Percentiles rank a stretch among this genome's conserved stretches.
phyloP scores from a whole-genome alignment of 2,329 filamentous ascomycete species.

The Aspergillus ochraceoroseus region DNA sequence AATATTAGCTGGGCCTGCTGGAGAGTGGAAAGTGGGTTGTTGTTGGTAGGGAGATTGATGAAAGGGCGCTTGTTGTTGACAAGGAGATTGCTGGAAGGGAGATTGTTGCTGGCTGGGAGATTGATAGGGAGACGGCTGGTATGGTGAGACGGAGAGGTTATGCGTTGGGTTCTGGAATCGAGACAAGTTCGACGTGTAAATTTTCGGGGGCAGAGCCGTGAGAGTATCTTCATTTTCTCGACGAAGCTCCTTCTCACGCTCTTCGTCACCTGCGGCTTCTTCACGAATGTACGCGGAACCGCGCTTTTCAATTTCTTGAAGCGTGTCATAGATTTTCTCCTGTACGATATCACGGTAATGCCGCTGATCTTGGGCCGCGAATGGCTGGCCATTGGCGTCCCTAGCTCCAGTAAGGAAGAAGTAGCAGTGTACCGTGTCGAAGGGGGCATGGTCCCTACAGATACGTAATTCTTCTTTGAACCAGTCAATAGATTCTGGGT shows the following conservation, averaged over 20 bases:
- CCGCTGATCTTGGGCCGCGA: conserved; percentile 39
- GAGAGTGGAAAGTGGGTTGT: conserved; percentile 5
- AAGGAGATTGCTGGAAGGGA: conserved; percentile 1
- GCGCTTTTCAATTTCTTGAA: conserved; percentile 80
- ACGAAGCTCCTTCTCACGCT: conserved; percentile 73
- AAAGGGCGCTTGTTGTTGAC: conserved; percentile 10
- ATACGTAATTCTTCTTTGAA: conserved; percentile 92
- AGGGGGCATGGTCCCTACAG: conserved; percentile 81
- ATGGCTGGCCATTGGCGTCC: conserved; percentile 41
- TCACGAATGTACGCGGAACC: conserved; percentile 78
- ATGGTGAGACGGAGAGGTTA: conserved; percentile 14
- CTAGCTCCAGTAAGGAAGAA: conserved; percentile 86
- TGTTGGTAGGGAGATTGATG: conserved; percentile 3
- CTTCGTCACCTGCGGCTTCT: conserved; percentile 71
- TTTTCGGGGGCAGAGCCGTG: conserved; percentile 63
- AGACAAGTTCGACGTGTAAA: conserved; percentile 8
- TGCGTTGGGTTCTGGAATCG: conserved; percentile 4
- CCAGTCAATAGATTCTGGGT: conserved; percentile 93
- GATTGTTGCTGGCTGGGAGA: conserved; percentile 1
- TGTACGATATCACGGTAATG: conserved; percentile 72
- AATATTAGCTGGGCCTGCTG: conserved; percentile 12
- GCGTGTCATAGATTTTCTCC: conserved; percentile 80
- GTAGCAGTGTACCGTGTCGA: conserved; percentile 83
- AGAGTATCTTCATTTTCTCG: conserved; percentile 80
- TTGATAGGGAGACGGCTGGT: conserved; percentile 1